Evolutionary conservation across 2,329 filamentous ascomycete species (phyloP).

Genomic region (Aspergillus pseudoglaucus): DNA sequence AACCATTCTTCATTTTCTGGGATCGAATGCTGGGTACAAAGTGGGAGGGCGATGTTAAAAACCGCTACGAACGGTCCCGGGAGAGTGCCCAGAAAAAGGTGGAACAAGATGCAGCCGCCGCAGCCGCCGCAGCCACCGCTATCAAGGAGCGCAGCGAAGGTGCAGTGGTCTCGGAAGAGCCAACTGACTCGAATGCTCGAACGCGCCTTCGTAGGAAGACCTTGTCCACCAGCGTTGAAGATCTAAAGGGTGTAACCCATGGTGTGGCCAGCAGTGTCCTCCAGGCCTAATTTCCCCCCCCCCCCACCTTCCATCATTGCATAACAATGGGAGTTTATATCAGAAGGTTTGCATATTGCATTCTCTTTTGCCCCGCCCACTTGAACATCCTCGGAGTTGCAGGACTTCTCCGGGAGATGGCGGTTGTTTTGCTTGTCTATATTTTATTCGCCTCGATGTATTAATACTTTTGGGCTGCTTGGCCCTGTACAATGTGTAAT

Average conservation of each 20-base stretch:
- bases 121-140: constrained; percentile 14
- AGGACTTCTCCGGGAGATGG: constrained; percentile 23
- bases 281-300: constrained; percentile 23
- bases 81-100: constrained; percentile 52
- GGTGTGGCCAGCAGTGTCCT: constrained; percentile 35
- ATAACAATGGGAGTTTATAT: neutral
- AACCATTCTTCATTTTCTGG: constrained; percentile 81
- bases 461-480: constrained; percentile 25
- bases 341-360: neutral
- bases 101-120: constrained; percentile 39
- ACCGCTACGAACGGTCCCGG: constrained; percentile 53
- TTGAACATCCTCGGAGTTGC: constrained; percentile 20
- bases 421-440: constrained; percentile 13
- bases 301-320: neutral
- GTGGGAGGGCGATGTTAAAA: constrained; percentile 64
- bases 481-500: constrained; percentile 19
- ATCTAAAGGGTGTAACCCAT: constrained; percentile 30
- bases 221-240: constrained; percentile 20
- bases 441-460: constrained; percentile 21
- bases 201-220: constrained; percentile 34
- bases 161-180: constrained; percentile 21
- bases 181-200: constrained; percentile 17
- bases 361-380: constrained; percentile 1
- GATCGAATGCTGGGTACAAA: constrained; percentile 74
- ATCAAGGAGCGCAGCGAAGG: constrained; percentile 15